Percentiles rank a stretch among this genome's conserved stretches.
phyloP scores from a whole-genome alignment of 2,329 filamentous ascomycete species.

The Penicillium fuscoglaucum region DNA sequence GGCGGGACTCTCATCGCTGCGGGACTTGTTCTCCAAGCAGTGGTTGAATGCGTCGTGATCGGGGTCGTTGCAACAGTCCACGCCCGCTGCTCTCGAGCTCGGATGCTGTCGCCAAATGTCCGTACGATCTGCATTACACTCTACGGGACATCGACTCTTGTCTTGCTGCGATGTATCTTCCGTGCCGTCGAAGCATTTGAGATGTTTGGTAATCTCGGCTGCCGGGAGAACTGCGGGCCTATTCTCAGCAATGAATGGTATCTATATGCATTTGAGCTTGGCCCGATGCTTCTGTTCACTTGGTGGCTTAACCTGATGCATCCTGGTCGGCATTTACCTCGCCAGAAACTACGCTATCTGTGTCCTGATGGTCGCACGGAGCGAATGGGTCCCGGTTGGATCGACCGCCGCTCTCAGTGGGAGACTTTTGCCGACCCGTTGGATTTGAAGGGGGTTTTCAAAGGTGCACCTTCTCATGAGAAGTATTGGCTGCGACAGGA shows the following conservation, averaged over 20 bases:
- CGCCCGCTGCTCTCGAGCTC: conserved; percentile 25
- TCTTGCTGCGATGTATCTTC: conserved; percentile 39
- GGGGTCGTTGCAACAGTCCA: conserved; percentile 26
- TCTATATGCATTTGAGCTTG: conserved; percentile 39
- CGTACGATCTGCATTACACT: conserved; percentile 35
- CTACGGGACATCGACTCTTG: conserved; percentile 38
- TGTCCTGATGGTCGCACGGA: conserved; percentile 32
- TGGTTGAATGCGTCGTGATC: conserved; percentile 33
- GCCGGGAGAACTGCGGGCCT: conserved; percentile 26
- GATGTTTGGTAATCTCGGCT: conserved; percentile 23
- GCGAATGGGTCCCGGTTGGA: conserved; percentile 37
- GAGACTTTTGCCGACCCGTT: conserved; percentile 33
- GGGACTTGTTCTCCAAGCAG: conserved; percentile 34
- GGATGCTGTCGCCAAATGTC: conserved; percentile 32
- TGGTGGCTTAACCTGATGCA: conserved; percentile 41
- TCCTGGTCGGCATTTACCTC: conserved; percentile 36
- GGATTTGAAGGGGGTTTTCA: conserved; percentile 28
- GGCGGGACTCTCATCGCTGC: conserved; percentile 31
- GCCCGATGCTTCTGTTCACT: conserved; percentile 38
- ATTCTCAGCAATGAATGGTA: conserved; percentile 40
- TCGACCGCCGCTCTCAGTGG: conserved; percentile 28
- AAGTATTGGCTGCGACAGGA: conserved; percentile 31
- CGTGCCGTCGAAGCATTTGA: conserved; percentile 39
- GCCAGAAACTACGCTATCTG: conserved; percentile 30
- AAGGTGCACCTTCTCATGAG: conserved; percentile 30